These are phyloP conservation scores for Apophysomyces sp. DNA, from an alignment of 371 early-diverging fungal species.

Conservation along the genomic window DNA sequence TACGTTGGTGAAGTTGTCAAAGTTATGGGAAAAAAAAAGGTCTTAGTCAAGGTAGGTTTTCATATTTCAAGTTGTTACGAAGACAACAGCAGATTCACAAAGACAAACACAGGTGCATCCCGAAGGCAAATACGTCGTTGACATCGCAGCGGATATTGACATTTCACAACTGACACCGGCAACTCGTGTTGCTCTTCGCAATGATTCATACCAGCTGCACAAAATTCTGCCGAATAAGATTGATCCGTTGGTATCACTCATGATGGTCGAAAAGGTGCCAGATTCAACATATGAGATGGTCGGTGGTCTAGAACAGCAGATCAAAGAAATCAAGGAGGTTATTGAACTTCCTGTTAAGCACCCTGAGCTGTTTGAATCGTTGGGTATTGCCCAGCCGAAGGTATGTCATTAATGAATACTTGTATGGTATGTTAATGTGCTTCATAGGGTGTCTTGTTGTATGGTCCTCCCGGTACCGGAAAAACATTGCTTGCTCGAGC, in stretches of 20 bases:
- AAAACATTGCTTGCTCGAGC: constrained; percentile 99
- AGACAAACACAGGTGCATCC: constrained; percentile 73
- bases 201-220: constrained; percentile 98
- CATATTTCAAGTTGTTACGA: background rate
- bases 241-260: constrained; percentile 99
- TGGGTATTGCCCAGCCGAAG: constrained; percentile 50
- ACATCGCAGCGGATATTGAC: constrained; percentile 92
- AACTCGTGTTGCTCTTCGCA: constrained; percentile 96
- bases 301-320: constrained; percentile 99
- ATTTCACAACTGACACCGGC: constrained; percentile 91
- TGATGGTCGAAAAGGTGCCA: constrained; percentile 99
- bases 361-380: constrained; percentile 53
- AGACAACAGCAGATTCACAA: background rate
- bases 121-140: constrained; percentile 99
- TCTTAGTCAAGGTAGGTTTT: constrained; percentile 88
- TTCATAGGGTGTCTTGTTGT: constrained; percentile 97
- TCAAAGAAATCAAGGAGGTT: constrained; percentile 99
- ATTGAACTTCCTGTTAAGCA: constrained; percentile 98
- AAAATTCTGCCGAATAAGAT: constrained; percentile 99
- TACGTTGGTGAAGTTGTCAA: constrained; percentile 99
- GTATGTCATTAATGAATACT: constrained; percentile 38
- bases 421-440: constrained; percentile 95
- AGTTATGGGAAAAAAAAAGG: constrained; percentile 99
- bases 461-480: constrained; percentile 99
- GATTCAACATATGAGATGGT: constrained; percentile 99